Evolutionary conservation across 768 basidiomycete species (phyloP).

Genomic region (Filobasidium floriforme): DNA sequence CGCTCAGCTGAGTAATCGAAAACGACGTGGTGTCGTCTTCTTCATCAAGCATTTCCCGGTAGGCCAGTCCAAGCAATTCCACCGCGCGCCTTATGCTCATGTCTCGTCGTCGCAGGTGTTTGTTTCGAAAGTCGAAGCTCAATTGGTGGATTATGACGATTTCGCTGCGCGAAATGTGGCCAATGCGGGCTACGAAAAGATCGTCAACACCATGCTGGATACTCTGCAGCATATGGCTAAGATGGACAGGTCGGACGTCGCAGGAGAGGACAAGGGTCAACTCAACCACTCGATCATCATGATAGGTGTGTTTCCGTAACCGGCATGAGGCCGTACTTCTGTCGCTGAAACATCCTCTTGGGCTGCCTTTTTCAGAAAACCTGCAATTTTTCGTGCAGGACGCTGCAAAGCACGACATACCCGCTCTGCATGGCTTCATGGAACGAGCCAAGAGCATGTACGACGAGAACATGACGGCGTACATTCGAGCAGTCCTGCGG

Average conservation of each 20-base stretch:
- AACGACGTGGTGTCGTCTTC: slow-evolving; percentile 80
- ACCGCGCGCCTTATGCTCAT: background rate
- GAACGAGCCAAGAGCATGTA: slow-evolving; percentile 73
- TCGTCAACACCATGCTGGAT: slow-evolving; percentile 85
- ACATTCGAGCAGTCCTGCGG: slow-evolving; percentile 77
- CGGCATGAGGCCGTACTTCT: background rate
- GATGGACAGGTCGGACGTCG: slow-evolving; percentile 63
- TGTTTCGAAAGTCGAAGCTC: slow-evolving; percentile 70
- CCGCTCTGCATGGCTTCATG: slow-evolving; percentile 57
- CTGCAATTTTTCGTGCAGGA: slow-evolving; percentile 91
- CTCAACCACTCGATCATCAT: slow-evolving; percentile 93
- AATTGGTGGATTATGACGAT: slow-evolving; percentile 67
- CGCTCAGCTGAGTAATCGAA: slow-evolving; percentile 84
- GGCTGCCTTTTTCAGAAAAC: slow-evolving; percentile 58
- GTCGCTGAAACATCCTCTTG: too few relatives aligned
- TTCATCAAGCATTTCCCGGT: slow-evolving; percentile 89
- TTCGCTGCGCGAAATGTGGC: slow-evolving; percentile 48
- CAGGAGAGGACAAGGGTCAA: slow-evolving; percentile 82
- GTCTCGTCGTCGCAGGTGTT: slow-evolving; percentile 49
- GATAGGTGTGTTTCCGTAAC: slow-evolving; percentile 58
- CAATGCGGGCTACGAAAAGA: slow-evolving; percentile 75
- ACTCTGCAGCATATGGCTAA: slow-evolving; percentile 93
- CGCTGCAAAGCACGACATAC: slow-evolving; percentile 56
- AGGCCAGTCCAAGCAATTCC: slow-evolving; percentile 6
- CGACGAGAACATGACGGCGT: slow-evolving; percentile 77